Evolutionary conservation across 768 basidiomycete species (phyloP).

Genomic region (Suillus lakei): DNA sequence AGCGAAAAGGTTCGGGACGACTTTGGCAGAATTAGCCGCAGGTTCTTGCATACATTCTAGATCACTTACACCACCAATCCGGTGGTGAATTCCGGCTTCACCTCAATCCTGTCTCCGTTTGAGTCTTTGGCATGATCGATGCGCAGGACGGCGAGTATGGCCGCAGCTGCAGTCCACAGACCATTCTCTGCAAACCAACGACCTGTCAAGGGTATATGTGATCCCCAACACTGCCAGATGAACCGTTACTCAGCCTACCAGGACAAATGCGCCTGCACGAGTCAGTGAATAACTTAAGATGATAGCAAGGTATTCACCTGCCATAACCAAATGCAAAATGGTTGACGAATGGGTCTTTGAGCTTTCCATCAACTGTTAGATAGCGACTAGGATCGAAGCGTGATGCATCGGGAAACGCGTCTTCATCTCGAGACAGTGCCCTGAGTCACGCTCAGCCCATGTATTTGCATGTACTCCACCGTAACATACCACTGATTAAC

Average conservation of each 20-base stretch:
- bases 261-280: not conserved
- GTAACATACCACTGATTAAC: conserved; percentile 31
- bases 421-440: conserved; percentile 4
- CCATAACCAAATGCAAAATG: not conserved
- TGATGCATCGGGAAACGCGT: not conserved
- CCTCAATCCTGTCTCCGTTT: not conserved
- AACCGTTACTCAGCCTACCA: not conserved
- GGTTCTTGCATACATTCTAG: not conserved
- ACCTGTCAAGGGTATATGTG: not conserved
- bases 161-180: not conserved
- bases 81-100: not conserved
- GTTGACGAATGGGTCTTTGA: not conserved
- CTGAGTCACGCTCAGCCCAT: not conserved
- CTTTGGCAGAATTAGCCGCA: not conserved
- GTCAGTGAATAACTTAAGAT: not conserved
- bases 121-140: conserved; percentile 2
- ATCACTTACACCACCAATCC: not conserved
- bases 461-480: too few relatives aligned
- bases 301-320: not conserved
- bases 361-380: not conserved
- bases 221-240: not conserved
- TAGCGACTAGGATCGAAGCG: conserved; percentile 4
- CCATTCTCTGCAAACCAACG: not conserved
- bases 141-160: conserved; percentile 6
- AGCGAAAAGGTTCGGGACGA: not conserved